These are phyloP conservation scores for Oryza rufipogon DNA, from an alignment of 176 grass and related monocot species.

Conservation along the genomic window DNA sequence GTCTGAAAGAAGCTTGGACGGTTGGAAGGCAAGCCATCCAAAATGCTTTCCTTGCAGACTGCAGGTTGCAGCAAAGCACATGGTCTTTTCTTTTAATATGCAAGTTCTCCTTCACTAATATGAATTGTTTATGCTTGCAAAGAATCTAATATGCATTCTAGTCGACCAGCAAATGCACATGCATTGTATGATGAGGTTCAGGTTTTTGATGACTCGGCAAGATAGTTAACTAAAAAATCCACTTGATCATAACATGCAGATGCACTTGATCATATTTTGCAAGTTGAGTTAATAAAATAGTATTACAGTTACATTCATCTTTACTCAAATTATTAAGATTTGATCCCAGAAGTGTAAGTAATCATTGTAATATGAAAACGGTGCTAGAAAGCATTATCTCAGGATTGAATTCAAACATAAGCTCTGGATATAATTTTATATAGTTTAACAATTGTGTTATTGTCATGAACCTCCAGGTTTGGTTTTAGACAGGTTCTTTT, in stretches of 20 bases:
- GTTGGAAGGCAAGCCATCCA: constrained; percentile 41
- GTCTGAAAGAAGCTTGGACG: constrained; percentile 54
- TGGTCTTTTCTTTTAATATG: constrained; percentile 48
- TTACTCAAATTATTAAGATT: constrained; percentile 24
- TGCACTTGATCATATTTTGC: constrained; percentile 1
- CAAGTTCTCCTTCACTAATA: constrained; percentile 31
- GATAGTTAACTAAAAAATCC: constrained; percentile 9
- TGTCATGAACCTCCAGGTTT: background rate
- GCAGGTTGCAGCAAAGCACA: constrained; percentile 59
- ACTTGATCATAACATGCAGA: constrained; percentile 22
- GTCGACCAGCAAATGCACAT: constrained; percentile 17
- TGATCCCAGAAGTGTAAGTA: constrained; percentile 11
- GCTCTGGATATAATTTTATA: background rate
- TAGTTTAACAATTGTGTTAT: background rate
- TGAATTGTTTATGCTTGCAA: constrained; percentile 42
- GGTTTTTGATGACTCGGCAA: background rate
- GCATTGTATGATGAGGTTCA: constrained; percentile 30
- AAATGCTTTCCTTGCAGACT: constrained; percentile 45
- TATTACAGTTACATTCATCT: background rate
- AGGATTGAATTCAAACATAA: constrained; percentile 24
- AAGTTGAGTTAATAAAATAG: constrained; percentile 22
- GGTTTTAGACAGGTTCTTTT: background rate
- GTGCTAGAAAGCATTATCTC: background rate
- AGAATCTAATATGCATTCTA: constrained; percentile 41
- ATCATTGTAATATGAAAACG: background rate